phyloP scores from a whole-genome alignment of 306 rosid genomes.

The Pterocarpus macrocarpus region DNA sequence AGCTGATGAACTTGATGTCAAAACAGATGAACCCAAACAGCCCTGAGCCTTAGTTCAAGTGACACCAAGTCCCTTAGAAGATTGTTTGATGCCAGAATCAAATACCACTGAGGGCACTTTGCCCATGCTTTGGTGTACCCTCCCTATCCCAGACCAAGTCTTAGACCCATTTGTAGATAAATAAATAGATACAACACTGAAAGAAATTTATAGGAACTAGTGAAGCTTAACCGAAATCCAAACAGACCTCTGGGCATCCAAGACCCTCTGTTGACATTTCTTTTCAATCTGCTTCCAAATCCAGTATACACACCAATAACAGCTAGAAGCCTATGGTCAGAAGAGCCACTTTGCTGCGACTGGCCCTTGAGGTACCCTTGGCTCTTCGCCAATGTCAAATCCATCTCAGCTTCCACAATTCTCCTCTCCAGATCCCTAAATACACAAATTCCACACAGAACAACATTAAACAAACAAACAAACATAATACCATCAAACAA shows the following conservation, averaged over 20 bases:
- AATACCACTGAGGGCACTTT: no score
- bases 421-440: conserved; percentile 89
- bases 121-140: no score
- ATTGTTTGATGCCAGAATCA: no score
- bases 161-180: no score
- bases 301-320: conserved; percentile 98
- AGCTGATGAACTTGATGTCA: conserved; percentile 21
- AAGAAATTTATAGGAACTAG: neutral
- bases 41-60: conserved; percentile 18
- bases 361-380: conserved; percentile 89
- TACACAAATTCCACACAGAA: conserved; percentile 11
- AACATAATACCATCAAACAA: conserved; percentile 7
- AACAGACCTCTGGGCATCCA: conserved; percentile 98
- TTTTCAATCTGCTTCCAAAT: conserved; percentile 84
- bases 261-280: conserved; percentile 88
- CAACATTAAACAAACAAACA: conserved; percentile 4
- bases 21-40: conserved; percentile 18
- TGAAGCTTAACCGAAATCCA: conserved; percentile 25
- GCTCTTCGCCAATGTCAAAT: conserved; percentile 90
- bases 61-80: neutral
- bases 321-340: conserved; percentile 79
- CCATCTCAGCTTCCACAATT: conserved; percentile 98
- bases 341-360: conserved; percentile 58
- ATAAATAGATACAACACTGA: neutral
- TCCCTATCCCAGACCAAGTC: no score